Evolutionary conservation across 139 green algal genomes (phyloP).

Genomic region (Chlamydomonas incerta): DNA sequence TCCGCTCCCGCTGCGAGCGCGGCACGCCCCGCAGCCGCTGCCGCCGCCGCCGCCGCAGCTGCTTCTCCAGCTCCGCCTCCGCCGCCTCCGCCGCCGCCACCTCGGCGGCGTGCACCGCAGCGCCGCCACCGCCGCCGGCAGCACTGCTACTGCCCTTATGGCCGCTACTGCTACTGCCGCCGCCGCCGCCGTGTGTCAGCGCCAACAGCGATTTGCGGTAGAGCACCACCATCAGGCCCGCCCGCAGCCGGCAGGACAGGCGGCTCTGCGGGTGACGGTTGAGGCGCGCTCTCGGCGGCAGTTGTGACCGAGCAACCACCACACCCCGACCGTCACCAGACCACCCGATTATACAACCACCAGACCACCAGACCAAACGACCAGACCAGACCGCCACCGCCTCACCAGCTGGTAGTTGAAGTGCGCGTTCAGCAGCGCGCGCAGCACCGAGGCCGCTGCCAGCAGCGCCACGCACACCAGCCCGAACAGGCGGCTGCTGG

Average conservation of each 20-base stretch:
- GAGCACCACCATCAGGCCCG: slow-evolving; percentile 71
- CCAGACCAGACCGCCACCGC: not conserved
- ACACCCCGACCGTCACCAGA: too few relatives aligned
- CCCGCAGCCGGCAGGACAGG: slow-evolving; percentile 67
- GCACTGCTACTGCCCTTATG: not conserved
- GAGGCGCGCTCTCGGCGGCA: too few relatives aligned
- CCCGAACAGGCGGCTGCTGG: slow-evolving; percentile 31
- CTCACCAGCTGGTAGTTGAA: slow-evolving; percentile 76
- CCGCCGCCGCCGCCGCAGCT: too few relatives aligned
- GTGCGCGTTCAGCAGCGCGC: slow-evolving; percentile 73
- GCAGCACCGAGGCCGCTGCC: not conserved
- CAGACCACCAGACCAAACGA: not conserved
- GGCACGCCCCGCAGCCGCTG: too few relatives aligned
- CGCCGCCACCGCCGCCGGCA: too few relatives aligned
- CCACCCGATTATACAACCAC: too few relatives aligned
- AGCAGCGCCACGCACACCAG: slow-evolving; percentile 50
- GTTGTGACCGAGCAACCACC: too few relatives aligned
- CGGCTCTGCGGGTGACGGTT: too few relatives aligned
- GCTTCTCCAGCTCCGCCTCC: too few relatives aligned
- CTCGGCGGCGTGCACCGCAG: too few relatives aligned
- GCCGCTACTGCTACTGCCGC: not conserved
- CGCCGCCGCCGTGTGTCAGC: not conserved
- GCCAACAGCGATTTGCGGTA: slow-evolving; percentile 73
- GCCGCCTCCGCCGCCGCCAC: too few relatives aligned
- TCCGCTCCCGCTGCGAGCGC: too few relatives aligned